Evolutionary conservation across 176 grass and related monocot species (phyloP).

Genomic region (Bonia amplexicaulis): DNA sequence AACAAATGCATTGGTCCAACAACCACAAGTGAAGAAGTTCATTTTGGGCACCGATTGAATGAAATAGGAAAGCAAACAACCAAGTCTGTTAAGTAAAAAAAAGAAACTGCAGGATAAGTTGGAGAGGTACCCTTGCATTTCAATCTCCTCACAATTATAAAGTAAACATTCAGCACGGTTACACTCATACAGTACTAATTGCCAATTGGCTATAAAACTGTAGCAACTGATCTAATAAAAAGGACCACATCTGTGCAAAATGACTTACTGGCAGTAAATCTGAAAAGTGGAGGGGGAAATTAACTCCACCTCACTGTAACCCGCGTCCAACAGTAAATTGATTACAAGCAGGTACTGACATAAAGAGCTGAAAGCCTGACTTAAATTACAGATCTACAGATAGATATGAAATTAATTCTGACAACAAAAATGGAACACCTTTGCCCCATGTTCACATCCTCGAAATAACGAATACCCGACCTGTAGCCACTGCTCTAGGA

Average conservation of each 20-base stretch:
- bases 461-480: not conserved
- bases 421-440: not conserved
- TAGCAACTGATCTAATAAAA: not conserved
- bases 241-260: not conserved
- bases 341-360: not conserved
- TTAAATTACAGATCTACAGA: not conserved
- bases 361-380: not conserved
- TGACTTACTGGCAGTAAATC: not conserved
- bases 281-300: not conserved
- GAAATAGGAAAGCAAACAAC: not conserved
- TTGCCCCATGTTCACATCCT: not conserved
- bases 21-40: not conserved
- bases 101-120: not conserved
- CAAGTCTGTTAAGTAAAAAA: not conserved
- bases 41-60: not conserved
- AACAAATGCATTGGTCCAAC: not conserved
- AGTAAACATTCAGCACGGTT: not conserved
- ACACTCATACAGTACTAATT: not conserved
- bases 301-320: not conserved
- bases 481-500: not conserved
- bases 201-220: not conserved
- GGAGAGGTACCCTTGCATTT: not conserved
- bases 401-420: not conserved
- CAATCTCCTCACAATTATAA: not conserved
- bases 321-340: not conserved